Conservation (phyloP, 2,329 filamentous ascomycete genomes). For the Fusarium phyllophilum region DNA sequence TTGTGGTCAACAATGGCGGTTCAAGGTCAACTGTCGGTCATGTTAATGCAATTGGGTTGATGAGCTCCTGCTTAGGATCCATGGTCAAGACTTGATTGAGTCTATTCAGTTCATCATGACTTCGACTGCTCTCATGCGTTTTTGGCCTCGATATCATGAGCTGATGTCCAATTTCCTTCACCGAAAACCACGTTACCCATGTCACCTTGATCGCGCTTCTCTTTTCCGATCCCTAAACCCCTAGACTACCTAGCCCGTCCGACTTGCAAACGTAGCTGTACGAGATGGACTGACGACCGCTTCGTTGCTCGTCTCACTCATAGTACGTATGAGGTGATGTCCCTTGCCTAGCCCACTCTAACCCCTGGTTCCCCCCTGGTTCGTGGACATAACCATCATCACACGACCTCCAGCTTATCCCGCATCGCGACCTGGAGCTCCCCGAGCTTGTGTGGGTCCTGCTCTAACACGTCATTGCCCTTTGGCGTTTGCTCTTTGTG, state of each 20-base stretch:
- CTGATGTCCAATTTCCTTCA: background rate
- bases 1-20: background rate
- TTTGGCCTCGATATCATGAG: conserved; percentile 3
- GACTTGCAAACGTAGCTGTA: background rate
- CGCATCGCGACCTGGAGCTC: conserved; percentile 43
- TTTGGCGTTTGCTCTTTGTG: conserved; percentile 16
- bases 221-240: background rate
- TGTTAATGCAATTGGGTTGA: background rate
- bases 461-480: conserved; percentile 35
- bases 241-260: background rate
- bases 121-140: background rate
- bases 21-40: background rate
- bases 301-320: conserved; percentile 5
- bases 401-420: conserved; percentile 35
- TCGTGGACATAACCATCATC: conserved; percentile 22
- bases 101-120: conserved; percentile 8
- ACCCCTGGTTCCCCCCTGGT: conserved; percentile 26
- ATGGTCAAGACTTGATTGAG: background rate
- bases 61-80: background rate
- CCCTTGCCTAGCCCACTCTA: conserved; percentile 2
- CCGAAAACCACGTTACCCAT: conserved; percentile 1
- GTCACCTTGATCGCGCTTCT: background rate
- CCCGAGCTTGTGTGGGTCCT: conserved; percentile 45
- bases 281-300: background rate
- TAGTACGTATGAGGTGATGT: conserved; percentile 20